These are phyloP conservation scores for Trypanosoma melophagium DNA, from an alignment of 208 protist species.

Conservation along the genomic window DNA sequence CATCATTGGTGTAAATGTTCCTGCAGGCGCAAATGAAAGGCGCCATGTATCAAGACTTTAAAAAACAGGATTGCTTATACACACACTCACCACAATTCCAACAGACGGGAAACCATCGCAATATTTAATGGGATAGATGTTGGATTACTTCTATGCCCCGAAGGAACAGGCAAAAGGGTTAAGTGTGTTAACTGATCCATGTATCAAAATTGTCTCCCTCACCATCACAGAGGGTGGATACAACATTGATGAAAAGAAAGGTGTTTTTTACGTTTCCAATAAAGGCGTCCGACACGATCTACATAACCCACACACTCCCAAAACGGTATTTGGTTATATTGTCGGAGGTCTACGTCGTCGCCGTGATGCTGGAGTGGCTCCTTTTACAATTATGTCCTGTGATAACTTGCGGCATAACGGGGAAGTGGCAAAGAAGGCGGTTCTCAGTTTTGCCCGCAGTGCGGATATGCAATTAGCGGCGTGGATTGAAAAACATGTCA, in stretches of 20 bases:
- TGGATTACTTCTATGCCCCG: too few species aligned
- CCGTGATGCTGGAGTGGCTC: conserved; percentile 17
- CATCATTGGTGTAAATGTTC: conserved; percentile 39
- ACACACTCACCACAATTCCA: conserved; percentile 24
- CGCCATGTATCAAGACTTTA: conserved; percentile 41
- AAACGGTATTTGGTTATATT: conserved; percentile 44
- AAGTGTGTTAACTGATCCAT: conserved; percentile 17
- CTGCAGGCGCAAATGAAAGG: conserved; percentile 25
- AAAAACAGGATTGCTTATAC: conserved; percentile 46
- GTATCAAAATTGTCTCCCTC: conserved; percentile 43
- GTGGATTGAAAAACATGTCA: too few species aligned
- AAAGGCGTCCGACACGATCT: conserved; percentile 29
- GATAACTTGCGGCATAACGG: conserved; percentile 53
- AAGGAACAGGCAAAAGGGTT: too few species aligned
- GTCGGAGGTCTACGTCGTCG: conserved; percentile 41
- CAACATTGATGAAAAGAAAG: conserved; percentile 45
- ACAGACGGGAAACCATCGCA: too few species aligned
- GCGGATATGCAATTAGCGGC: too few species aligned
- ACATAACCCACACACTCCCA: conserved; percentile 24
- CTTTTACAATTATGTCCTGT: conserved; percentile 54
- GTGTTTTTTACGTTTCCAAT: conserved; percentile 36
- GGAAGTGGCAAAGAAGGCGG: conserved; percentile 37
- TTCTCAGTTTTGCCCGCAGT: too few species aligned
- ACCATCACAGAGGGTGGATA: conserved; percentile 52
- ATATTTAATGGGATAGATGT: too few species aligned